Conservation (phyloP, 2,329 filamentous ascomycete genomes). For the Exophiala lecanii-corni region DNA sequence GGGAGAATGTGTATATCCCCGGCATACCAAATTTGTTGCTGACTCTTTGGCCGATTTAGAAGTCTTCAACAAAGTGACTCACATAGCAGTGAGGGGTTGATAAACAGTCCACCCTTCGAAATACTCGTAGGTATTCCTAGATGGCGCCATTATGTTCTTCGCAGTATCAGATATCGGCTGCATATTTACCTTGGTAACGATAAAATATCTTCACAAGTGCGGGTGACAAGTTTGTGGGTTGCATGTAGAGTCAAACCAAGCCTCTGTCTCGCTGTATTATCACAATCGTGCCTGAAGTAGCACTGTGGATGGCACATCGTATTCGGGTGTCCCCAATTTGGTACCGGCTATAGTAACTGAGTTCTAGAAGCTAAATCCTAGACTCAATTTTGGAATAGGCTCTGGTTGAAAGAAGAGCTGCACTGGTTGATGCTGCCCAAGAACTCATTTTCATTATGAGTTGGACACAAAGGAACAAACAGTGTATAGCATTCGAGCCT, state of each 20-base stretch:
- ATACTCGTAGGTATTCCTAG: conserved; percentile 59
- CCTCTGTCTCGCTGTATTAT: conserved; percentile 60
- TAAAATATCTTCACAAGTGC: conserved; percentile 46
- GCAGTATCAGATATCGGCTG: conserved; percentile 60
- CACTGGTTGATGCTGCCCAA: conserved; percentile 3
- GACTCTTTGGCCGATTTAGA: conserved; percentile 64
- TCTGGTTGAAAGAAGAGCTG: neutral
- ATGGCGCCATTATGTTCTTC: conserved; percentile 62
- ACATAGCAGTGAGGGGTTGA: conserved; percentile 3
- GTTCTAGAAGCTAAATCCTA: neutral
- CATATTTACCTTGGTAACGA: conserved; percentile 59
- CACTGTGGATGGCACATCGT: conserved; percentile 55
- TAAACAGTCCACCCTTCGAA: conserved; percentile 66
- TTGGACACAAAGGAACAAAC: neutral
- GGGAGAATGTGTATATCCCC: conserved; percentile 59
- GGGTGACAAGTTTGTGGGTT: conserved; percentile 42
- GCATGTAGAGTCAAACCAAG: conserved; percentile 61
- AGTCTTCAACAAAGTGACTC: conserved; percentile 39
- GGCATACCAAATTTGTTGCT: conserved; percentile 44
- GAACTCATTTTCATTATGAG: conserved; percentile 4
- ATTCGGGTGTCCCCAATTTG: conserved; percentile 57
- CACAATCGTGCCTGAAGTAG: conserved; percentile 54
- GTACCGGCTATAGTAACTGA: conserved; percentile 47
- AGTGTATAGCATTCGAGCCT: neutral
- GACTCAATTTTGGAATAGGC: neutral